phyloP scores from a whole-genome alignment of 225 moss, liverwort and hornwort species.

The Bryum argenteum region DNA sequence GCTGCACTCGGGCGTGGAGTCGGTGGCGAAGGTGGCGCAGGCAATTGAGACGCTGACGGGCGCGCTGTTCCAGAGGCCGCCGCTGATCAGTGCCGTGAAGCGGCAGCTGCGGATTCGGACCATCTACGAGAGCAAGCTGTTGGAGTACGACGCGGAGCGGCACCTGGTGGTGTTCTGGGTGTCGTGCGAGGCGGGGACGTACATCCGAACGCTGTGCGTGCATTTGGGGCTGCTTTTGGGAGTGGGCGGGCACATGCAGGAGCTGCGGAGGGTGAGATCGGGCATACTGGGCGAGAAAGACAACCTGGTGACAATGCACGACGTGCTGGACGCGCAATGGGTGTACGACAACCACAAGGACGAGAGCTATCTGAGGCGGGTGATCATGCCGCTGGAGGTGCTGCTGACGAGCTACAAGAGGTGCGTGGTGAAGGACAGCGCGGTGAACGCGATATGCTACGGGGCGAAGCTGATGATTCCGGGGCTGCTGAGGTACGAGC shows the following conservation, averaged over 20 bases:
- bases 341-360: conserved; percentile 90
- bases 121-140: conserved; percentile 90
- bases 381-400: conserved; percentile 94
- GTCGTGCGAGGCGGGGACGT: conserved; percentile 93
- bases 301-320: conserved; percentile 96
- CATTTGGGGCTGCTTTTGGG: conserved; percentile 88
- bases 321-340: conserved; percentile 96
- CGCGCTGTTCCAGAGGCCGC: conserved; percentile 88
- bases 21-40: conserved; percentile 77
- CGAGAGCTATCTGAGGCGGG: conserved; percentile 83
- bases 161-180: conserved; percentile 98
- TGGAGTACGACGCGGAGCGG: conserved; percentile 94
- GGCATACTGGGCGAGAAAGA: conserved; percentile 97
- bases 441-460: conserved; percentile 95
- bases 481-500: conserved; percentile 79
- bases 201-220: conserved; percentile 90
- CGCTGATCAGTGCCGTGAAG: conserved; percentile 90
- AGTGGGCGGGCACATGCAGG: conserved; percentile 96
- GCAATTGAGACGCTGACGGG: conserved; percentile 96
- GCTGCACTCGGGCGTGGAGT: conserved; percentile 88
- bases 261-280: conserved; percentile 87
- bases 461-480: conserved; percentile 98
- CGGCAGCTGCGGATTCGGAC: conserved; percentile 92
- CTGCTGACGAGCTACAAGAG: conserved; percentile 91
- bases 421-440: conserved; percentile 91